Base-by-base conservation (phyloP, 2,329 filamentous ascomycete species). In the Aspergillus sp. region DNA sequence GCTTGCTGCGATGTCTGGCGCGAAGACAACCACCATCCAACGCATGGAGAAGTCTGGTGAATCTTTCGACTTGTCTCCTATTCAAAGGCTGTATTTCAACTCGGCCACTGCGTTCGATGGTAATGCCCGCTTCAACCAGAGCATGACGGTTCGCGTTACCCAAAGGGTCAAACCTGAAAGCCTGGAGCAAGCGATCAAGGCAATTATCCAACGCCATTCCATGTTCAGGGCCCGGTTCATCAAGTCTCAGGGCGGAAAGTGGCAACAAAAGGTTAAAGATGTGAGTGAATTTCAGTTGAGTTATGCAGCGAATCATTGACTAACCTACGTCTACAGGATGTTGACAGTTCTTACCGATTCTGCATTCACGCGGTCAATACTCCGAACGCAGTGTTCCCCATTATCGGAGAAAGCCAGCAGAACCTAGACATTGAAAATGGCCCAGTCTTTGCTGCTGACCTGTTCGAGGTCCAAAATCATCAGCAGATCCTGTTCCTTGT, bases 211-310 rank as follows among this genome's bases (percentile, higher is more conserved):
- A n/a, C 73, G 71, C 20, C 74, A 76, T 52, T 66, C 70, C 10
- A 76, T 76, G 73, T 68, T 76, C 55, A 67, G 72, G 14, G 68
- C 71, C 46, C 69, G 71, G 1, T 73, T 74, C 54, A 64, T 47
- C 54, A 65, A 65, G 24, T 50, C 54, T 2, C 54, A 16, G 2
- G 54, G 61, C 22, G 69, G 69, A 31, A 58, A 26, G 2, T 75
- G 73, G 71, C 61, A 69, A 31, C 73, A 75, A 42, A 67, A 62
- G 10, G 64, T 67, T 2, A 65, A 60, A 12, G 57, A 63, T 20
- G 73, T 74, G 63, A 36, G 69, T 65, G 14, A 14, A 22, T 11
- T 2, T 0, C 4, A 10, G 14, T 7, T 16, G 32, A 5, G 3
- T 10, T 3, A 4, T 1, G 1, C 11, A 51, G 7, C 11, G n/a